Base-by-base conservation (phyloP, 176 grass and related monocot genomes). In the Puccinellia tenuiflora region DNA sequence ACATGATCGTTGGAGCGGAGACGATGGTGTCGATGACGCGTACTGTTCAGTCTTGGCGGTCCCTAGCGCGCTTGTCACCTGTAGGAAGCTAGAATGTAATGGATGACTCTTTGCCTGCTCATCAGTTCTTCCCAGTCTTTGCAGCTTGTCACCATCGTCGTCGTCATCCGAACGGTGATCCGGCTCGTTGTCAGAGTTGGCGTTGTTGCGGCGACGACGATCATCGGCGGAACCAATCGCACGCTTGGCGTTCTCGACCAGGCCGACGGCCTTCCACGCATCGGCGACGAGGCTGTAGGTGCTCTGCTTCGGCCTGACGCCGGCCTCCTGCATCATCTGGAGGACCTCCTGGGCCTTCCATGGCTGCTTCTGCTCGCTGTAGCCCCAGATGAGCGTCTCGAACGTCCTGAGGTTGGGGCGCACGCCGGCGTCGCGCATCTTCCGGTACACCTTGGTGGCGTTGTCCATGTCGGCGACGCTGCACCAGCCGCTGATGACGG, bases 341-440 rank as follows among this genome's bases (percentile, higher is more conserved):
- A 98, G 96, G 45, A 95, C 53, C 59, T 95, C 91, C 79, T 98
- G 92, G 9, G 88, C 91, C 73, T 95, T 98, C 80, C 85, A 95
- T 68, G 96, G 96, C 50, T 93, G 91, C 74, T 88, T 98, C 65
- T 73, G 83, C 81, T 95, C 91, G 42, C 93, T 92, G 80, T 98
- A 98, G 2, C 96, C 92, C 96, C 96, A 98, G 50, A 98, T 93
- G 85, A 98, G 93, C 29, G 91, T 98, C 76, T 98, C 91, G 68
- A 98, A 95, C 7, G 96, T 98, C 89, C 90, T 90, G 67, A 95
- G 85, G 77, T 98, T 95, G 14, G 96, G 91, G 26, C 79, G 87
- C 31, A 92, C 84, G 17, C 89, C 93, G 83, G 86, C 83, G 65
- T 98, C 75, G n/a, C 81, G 45, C 96, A 98, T 98, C 66, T 65